Base-by-base conservation (phyloP, 176 grass and related monocot species). In the Cenchrus purpureus region DNA sequence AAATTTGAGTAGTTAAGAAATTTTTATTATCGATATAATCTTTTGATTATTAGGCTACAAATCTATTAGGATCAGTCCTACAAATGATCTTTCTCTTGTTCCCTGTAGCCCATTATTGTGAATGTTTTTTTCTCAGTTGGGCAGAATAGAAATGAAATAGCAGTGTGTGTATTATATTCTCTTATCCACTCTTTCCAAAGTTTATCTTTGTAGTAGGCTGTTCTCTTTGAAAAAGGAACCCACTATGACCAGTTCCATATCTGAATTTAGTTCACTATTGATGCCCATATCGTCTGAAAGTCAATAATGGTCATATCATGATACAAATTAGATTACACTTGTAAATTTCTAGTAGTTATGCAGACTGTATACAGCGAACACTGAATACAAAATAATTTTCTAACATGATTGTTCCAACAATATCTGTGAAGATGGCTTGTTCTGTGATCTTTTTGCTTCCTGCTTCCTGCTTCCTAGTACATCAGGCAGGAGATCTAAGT, bases 321-420 rank as follows among this genome's bases (percentile, higher is more conserved):
- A 37, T 48, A 28, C 57, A 65, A 71, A 60, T 22, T 49, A 20
- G 53, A 42, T 66, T 78, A 50, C 22, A 70, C 19, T 70, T 3
- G 14, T 42, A 66, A 10, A 60, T 25, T 50, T 68, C 44, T 46
- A 46, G 57, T 64, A 13, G 25, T 68, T 57, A 48, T 48, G 40
- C 65, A 70, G 78, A 32, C 42, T 70, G 40, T 14, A 29, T 49
- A 44, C 20, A 10, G 6, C 34, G 3, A 31, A n/a, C 6, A 28
- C 11, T 85, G 73, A 77, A 69, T 42, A 59, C 61, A 84, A 71
- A 71, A n/a, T 3, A 71, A 45, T 45, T 20, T 71, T 10, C 43
- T 71, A 71, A 71, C 44, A 5, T 17, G 8, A 37, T 25, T 40
- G 19, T 79, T 86, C 34, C 16, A 76, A n/a, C 49, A 20, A 43